Percentiles rank a stretch among this genome's conserved stretches.
Conservation (phyloP, 352 stramenopile species). For the Phytophthora europaea region DNA sequence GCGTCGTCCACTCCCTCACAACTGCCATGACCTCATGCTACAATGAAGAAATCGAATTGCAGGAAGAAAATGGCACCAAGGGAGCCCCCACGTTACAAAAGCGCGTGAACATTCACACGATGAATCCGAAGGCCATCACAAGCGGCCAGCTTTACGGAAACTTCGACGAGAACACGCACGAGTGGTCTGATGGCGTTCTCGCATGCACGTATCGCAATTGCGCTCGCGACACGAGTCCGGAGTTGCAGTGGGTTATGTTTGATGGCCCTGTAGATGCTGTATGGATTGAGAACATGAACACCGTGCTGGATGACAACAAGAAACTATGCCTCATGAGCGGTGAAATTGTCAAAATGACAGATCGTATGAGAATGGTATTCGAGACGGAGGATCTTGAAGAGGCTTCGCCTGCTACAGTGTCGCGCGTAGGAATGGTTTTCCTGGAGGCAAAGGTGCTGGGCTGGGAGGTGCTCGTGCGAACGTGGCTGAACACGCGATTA, state of each 20-base stretch:
- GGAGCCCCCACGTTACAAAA: slow-evolving; percentile 54
- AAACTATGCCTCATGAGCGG: slow-evolving; percentile 96
- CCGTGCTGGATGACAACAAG: slow-evolving; percentile 95
- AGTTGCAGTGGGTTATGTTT: slow-evolving; percentile 96
- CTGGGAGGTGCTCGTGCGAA: slow-evolving; percentile 90
- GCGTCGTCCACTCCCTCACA: slow-evolving; percentile 88
- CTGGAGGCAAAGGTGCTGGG: slow-evolving; percentile 93
- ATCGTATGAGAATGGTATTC: slow-evolving; percentile 97
- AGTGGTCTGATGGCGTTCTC: slow-evolving; percentile 96
- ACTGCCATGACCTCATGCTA: slow-evolving; percentile 81
- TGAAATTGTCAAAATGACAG: slow-evolving; percentile 96
- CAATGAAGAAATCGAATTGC: slow-evolving; percentile 45
- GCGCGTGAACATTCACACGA: slow-evolving; percentile 84
- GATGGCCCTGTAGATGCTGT: slow-evolving; percentile 95
- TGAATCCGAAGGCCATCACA: slow-evolving; percentile 97
- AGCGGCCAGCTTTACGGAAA: slow-evolving; percentile 96
- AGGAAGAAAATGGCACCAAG: slow-evolving; percentile 44
- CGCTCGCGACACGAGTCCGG: slow-evolving; percentile 80
- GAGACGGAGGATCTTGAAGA: slow-evolving; percentile 94
- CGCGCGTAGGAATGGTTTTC: slow-evolving; percentile 95
- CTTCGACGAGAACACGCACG: slow-evolving; percentile 95
- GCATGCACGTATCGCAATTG: slow-evolving; percentile 95
- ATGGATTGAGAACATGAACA: slow-evolving; percentile 98
- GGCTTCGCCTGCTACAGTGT: slow-evolving; percentile 91
- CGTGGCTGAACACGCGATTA: slow-evolving; percentile 82